A percentile compares a stretch with the other conserved stretches of the same genome.
phyloP scores from a whole-genome alignment of 805 yeast species.

The Wickerhamomyces tratensis region DNA sequence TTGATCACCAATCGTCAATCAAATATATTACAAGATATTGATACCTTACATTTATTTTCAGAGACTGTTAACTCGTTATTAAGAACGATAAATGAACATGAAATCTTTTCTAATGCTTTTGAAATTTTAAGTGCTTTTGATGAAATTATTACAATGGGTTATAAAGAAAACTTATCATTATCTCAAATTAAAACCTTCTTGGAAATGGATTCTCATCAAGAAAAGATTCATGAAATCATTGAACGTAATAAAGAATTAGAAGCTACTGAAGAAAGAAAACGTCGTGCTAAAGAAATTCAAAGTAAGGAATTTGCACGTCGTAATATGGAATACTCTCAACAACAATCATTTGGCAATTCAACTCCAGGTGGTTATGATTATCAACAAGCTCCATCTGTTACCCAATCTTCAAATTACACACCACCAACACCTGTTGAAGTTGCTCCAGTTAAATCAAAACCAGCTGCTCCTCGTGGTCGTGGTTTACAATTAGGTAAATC shows the following conservation, averaged over 20 bases:
- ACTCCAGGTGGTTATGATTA: background rate
- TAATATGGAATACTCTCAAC: slow-evolving; percentile 36
- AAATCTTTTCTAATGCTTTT: slow-evolving; percentile 76
- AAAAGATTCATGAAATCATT: slow-evolving; percentile 95
- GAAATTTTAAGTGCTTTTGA: slow-evolving; percentile 89
- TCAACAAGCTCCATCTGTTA: background rate
- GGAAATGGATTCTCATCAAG: slow-evolving; percentile 98
- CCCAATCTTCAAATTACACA: slow-evolving; percentile 7
- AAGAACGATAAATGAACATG: slow-evolving; percentile 68
- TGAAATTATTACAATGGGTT: slow-evolving; percentile 85
- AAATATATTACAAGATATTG: slow-evolving; percentile 89
- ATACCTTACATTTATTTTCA: slow-evolving; percentile 78
- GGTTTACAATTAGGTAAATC: slow-evolving; percentile 70
- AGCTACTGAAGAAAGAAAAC: slow-evolving; percentile 94
- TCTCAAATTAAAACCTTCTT: slow-evolving; percentile 80
- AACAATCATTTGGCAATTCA: slow-evolving; percentile 2
- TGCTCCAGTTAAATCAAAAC: slow-evolving; percentile 9
- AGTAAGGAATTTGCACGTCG: slow-evolving; percentile 63
- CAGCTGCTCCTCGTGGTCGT: slow-evolving; percentile 45
- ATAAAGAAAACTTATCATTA: slow-evolving; percentile 75
- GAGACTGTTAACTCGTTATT: slow-evolving; percentile 72
- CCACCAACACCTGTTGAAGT: slow-evolving; percentile 13
- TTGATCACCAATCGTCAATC: slow-evolving; percentile 85
- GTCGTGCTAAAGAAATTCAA: slow-evolving; percentile 86
- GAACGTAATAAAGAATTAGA: slow-evolving; percentile 95